These are phyloP conservation scores for Jatropha podagrica DNA, from an alignment of 441 rosid species.

Conservation along the genomic window DNA sequence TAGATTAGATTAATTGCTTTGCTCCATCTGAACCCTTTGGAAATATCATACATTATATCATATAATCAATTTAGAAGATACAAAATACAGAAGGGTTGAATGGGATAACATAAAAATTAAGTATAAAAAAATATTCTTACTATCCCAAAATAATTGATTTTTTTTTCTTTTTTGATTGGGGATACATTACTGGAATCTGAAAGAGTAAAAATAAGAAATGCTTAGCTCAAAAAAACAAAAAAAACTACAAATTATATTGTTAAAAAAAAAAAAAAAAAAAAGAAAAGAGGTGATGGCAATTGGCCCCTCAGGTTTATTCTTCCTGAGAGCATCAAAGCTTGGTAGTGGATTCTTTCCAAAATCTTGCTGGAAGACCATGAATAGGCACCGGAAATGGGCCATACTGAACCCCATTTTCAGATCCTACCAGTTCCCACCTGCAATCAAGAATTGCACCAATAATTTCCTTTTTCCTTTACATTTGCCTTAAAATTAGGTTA, in stretches of 20 bases:
- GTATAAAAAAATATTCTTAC: neutral
- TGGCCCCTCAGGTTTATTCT: slow-evolving; percentile 14
- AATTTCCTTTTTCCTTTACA: neutral
- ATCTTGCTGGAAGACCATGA: slow-evolving; percentile 71
- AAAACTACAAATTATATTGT: neutral
- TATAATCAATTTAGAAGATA: neutral
- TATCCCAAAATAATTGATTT: neutral
- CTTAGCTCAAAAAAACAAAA: neutral
- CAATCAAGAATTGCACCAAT: slow-evolving; percentile 24
- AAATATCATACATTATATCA: neutral
- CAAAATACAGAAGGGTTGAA: slow-evolving; percentile 3
- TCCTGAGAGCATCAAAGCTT: slow-evolving; percentile 10
- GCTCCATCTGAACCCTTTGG: too few species aligned
- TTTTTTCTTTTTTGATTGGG: slow-evolving; percentile 13
- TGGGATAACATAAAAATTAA: neutral
- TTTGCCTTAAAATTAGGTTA: neutral
- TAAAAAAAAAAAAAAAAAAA: too few species aligned
- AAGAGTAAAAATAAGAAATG: slow-evolving; percentile 7
- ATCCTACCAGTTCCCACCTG: slow-evolving; percentile 75
- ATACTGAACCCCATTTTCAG: slow-evolving; percentile 55
- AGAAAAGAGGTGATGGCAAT: neutral
- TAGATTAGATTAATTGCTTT: too few species aligned
- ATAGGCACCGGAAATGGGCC: slow-evolving; percentile 78
- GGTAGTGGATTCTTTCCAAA: slow-evolving; percentile 45
- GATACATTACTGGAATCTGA: slow-evolving; percentile 6